Evolutionary conservation across 805 yeast species (phyloP).

Genomic region (Wickerhamomyces mucosus): DNA sequence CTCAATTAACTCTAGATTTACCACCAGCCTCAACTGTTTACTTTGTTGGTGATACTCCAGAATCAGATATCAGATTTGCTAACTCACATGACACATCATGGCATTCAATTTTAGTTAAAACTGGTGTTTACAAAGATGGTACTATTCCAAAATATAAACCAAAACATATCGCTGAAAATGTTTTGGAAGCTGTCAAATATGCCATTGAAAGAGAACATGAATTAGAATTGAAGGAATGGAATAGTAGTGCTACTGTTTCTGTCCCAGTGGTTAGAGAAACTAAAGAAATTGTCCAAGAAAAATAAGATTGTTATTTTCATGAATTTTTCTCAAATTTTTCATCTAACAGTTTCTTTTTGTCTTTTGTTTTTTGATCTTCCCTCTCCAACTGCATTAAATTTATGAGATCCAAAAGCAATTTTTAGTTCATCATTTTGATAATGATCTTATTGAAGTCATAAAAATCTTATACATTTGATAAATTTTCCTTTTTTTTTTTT

Average conservation of each 20-base stretch:
- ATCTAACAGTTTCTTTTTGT: too few relatives aligned
- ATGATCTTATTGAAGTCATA: too few relatives aligned
- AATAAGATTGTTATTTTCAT: not conserved
- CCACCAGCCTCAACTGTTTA: conserved; percentile 84
- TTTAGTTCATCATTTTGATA: too few relatives aligned
- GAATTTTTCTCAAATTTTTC: too few relatives aligned
- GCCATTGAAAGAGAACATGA: conserved; percentile 77
- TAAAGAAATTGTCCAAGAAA: not conserved
- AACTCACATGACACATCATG: conserved; percentile 79
- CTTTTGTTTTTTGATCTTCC: too few relatives aligned
- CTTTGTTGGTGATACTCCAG: conserved; percentile 88
- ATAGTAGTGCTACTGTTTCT: conserved; percentile 37
- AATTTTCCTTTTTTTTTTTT: too few relatives aligned
- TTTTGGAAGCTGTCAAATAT: conserved; percentile 72
- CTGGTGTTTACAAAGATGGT: conserved; percentile 81
- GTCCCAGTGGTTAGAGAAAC: conserved; percentile 36
- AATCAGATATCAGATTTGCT: conserved; percentile 80
- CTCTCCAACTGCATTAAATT: too few relatives aligned
- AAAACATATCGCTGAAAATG: conserved; percentile 62
- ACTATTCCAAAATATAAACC: conserved; percentile 74
- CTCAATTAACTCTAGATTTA: conserved; percentile 40
- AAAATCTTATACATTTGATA: too few relatives aligned
- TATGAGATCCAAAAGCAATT: too few relatives aligned
- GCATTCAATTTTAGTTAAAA: conserved; percentile 77
- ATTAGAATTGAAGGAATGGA: conserved; percentile 69